Conservation (phyloP, 345 rosid species). For the Citrus trifoliata region DNA sequence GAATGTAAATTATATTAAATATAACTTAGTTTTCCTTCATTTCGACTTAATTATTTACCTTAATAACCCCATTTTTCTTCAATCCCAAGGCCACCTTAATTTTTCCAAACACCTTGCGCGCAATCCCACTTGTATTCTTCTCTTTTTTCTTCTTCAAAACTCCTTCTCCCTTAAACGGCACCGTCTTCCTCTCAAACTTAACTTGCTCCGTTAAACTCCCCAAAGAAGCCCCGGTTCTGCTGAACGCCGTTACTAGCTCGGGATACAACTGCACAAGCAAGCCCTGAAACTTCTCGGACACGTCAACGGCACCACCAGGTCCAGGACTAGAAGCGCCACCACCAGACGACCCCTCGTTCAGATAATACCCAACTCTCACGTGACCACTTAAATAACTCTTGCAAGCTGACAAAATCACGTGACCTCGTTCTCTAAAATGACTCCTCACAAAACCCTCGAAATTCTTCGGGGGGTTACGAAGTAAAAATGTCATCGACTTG, state of each 20-base stretch:
- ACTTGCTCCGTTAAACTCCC: slow-evolving; percentile 20
- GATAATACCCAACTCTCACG: slow-evolving; percentile 34
- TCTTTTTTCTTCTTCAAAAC: slow-evolving; percentile 1
- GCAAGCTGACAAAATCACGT: slow-evolving; percentile 34
- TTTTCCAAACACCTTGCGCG: slow-evolving; percentile 15
- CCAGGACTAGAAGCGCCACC: neutral
- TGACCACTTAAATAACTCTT: slow-evolving; percentile 29
- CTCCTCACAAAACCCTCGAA: slow-evolving; percentile 34
- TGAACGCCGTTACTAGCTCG: slow-evolving; percentile 19
- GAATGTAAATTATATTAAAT: no score
- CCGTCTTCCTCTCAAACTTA: slow-evolving; percentile 9
- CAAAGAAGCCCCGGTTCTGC: slow-evolving; percentile 25
- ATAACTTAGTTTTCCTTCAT: no score
- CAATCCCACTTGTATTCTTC: slow-evolving; percentile 20
- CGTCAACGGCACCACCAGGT: neutral
- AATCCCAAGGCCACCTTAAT: slow-evolving; percentile 35
- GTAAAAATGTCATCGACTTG: slow-evolving; percentile 26
- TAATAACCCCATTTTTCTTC: slow-evolving; percentile 17
- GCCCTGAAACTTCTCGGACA: slow-evolving; percentile 27
- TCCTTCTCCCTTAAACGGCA: neutral
- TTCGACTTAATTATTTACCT: neutral
- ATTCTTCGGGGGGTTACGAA: slow-evolving; percentile 37
- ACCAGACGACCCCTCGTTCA: slow-evolving; percentile 1
- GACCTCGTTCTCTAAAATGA: slow-evolving; percentile 40
- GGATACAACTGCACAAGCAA: slow-evolving; percentile 30